phyloP scores from a whole-genome alignment of 768 basidiomycete species.

The Clitopilus hobsonii region DNA sequence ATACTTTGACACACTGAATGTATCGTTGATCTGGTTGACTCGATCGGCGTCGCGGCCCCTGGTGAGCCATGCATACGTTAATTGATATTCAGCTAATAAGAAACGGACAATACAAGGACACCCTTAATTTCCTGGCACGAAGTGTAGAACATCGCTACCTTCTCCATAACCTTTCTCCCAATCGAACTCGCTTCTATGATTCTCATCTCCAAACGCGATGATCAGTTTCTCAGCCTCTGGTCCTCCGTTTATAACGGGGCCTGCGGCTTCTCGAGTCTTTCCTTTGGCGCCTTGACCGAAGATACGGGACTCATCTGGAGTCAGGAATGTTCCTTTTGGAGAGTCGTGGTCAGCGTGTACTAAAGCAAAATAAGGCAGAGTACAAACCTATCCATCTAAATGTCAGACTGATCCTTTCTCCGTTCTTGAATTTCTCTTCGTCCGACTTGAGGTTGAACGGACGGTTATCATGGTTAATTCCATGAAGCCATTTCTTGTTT shows the following conservation, averaged over 20 bases:
- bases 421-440: constrained; percentile 48
- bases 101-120: too few relatives aligned
- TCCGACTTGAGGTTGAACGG: constrained; percentile 44
- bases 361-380: constrained; percentile 36
- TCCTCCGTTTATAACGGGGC: constrained; percentile 47
- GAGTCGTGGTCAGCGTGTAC: constrained; percentile 69
- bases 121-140: constrained; percentile 13
- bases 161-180: constrained; percentile 64
- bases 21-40: too few relatives aligned
- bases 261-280: constrained; percentile 52
- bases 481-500: constrained; percentile 73
- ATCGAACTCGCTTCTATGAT: constrained; percentile 63
- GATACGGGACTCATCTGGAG: constrained; percentile 42
- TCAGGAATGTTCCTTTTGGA: constrained; percentile 68
- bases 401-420: constrained; percentile 71
- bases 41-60: too few relatives aligned
- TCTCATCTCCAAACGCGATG: constrained; percentile 69
- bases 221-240: constrained; percentile 47
- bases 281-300: constrained; percentile 71
- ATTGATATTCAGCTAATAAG: too few relatives aligned
- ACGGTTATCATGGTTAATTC: constrained; percentile 74
- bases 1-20: too few relatives aligned
- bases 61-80: too few relatives aligned
- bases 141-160: constrained; percentile 70
- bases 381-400: constrained; percentile 77